These are phyloP conservation scores for Candolleomyces eurysporus DNA, from an alignment of 768 basidiomycete species.

Conservation along the genomic window DNA sequence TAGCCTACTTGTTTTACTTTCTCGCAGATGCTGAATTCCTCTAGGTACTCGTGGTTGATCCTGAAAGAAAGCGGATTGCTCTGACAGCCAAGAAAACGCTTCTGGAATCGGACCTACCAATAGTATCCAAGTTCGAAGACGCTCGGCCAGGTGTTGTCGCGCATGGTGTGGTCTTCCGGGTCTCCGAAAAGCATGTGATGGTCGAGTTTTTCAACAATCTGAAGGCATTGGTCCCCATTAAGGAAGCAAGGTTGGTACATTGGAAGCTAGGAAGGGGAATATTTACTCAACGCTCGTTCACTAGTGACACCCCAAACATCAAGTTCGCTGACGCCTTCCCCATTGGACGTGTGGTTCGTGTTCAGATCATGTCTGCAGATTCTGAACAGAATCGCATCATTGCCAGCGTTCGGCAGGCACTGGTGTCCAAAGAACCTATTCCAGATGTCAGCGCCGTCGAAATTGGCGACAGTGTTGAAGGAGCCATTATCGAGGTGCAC, in stretches of 20 bases:
- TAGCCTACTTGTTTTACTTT: conserved; percentile 10
- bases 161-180: conserved; percentile 80
- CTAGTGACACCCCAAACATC: conserved; percentile 64
- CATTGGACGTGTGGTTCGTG: conserved; percentile 80
- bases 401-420: conserved; percentile 85
- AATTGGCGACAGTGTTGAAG: conserved; percentile 72
- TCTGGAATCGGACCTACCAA: conserved; percentile 73
- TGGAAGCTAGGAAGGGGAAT: background rate
- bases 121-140: conserved; percentile 64
- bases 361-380: conserved; percentile 71
- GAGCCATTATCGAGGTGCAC: conserved; percentile 76
- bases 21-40: conserved; percentile 4
- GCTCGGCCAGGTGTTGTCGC: conserved; percentile 68
- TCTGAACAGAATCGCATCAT: conserved; percentile 60
- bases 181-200: conserved; percentile 75
- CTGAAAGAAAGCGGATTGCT: conserved; percentile 74
- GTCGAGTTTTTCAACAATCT: conserved; percentile 92
- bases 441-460: conserved; percentile 72
- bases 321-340: conserved; percentile 63
- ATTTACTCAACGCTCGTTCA: conserved; percentile 5
- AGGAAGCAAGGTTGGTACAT: conserved; percentile 69
- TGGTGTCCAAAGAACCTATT: conserved; percentile 43
- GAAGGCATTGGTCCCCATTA: conserved; percentile 75
- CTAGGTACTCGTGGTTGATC: conserved; percentile 81
- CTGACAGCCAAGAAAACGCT: conserved; percentile 92